Evolutionary conservation across 2,329 filamentous ascomycete species (phyloP).

Genomic region (Hypoxylon sp.): DNA sequence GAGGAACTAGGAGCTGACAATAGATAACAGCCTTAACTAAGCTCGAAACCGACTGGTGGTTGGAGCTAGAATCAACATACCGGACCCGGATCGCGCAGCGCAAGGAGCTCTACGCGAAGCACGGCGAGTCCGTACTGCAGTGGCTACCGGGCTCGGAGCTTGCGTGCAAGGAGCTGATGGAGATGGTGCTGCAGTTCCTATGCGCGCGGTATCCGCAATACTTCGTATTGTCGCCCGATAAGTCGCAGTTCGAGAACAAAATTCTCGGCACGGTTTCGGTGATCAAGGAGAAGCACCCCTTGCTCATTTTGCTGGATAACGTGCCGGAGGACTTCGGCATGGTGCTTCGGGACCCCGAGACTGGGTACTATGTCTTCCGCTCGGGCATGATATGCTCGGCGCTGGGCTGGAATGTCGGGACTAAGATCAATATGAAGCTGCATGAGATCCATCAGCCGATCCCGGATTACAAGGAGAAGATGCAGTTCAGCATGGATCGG

Average conservation of each 20-base stretch:
- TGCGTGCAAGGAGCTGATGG: slow-evolving; percentile 88
- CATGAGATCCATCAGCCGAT: slow-evolving; percentile 80
- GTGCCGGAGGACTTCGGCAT: slow-evolving; percentile 89
- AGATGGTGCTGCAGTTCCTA: slow-evolving; percentile 86
- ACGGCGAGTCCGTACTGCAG: slow-evolving; percentile 76
- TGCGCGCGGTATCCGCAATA: slow-evolving; percentile 82
- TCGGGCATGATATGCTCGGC: slow-evolving; percentile 84
- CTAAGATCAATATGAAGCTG: slow-evolving; percentile 80
- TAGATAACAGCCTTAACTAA: slow-evolving; percentile 76
- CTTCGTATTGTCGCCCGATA: slow-evolving; percentile 72
- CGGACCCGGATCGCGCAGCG: slow-evolving; percentile 76
- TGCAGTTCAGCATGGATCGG: slow-evolving; percentile 90
- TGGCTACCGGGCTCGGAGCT: slow-evolving; percentile 81
- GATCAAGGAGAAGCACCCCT: slow-evolving; percentile 73
- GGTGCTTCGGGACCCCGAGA: slow-evolving; percentile 77
- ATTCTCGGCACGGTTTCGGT: slow-evolving; percentile 75
- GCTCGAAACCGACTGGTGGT: slow-evolving; percentile 86
- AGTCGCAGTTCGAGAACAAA: slow-evolving; percentile 74
- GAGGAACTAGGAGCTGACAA: slow-evolving; percentile 12
- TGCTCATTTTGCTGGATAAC: slow-evolving; percentile 81
- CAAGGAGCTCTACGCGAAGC: slow-evolving; percentile 71
- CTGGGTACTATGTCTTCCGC: slow-evolving; percentile 80
- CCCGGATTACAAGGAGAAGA: slow-evolving; percentile 89
- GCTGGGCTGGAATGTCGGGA: slow-evolving; percentile 82
- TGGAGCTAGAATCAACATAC: slow-evolving; percentile 87